Evolutionary conservation across 768 basidiomycete species (phyloP).

Genomic region (Auriscalpium microsporum): DNA sequence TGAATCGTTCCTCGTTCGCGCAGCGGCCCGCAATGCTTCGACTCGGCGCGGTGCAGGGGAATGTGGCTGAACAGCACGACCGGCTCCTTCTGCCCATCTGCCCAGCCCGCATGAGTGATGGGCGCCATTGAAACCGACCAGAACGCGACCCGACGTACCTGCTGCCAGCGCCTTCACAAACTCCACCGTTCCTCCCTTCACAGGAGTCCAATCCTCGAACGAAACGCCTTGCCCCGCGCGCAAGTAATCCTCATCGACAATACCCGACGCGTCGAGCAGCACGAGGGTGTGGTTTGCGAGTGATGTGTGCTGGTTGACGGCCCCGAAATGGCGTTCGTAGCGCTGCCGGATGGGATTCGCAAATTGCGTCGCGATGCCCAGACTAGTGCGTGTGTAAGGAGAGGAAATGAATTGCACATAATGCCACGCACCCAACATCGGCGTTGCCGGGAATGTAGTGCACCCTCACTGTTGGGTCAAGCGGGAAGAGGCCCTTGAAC

Average conservation of each 20-base stretch:
- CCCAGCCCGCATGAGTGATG: not conserved
- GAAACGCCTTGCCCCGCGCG: slow-evolving; percentile 40
- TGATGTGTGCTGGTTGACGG: slow-evolving; percentile 53
- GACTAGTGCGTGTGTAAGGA: not conserved
- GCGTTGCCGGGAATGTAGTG: slow-evolving; percentile 86
- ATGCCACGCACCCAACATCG: slow-evolving; percentile 58
- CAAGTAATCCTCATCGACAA: slow-evolving; percentile 74
- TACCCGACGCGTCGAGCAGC: slow-evolving; percentile 63
- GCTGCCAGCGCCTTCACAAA: slow-evolving; percentile 43
- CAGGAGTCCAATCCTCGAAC: slow-evolving; percentile 50
- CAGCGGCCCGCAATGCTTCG: slow-evolving; percentile 66
- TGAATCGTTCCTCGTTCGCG: slow-evolving; percentile 67
- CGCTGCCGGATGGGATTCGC: slow-evolving; percentile 39
- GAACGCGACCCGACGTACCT: slow-evolving; percentile 16
- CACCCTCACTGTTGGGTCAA: slow-evolving; percentile 35
- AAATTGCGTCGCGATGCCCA: not conserved
- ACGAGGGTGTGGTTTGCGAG: slow-evolving; percentile 66
- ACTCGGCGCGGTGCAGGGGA: slow-evolving; percentile 69
- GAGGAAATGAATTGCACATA: not conserved
- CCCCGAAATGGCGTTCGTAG: slow-evolving; percentile 58
- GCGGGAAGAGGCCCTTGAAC: slow-evolving; percentile 63
- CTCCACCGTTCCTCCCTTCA: slow-evolving; percentile 46
- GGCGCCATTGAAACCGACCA: not conserved
- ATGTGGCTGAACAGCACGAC: slow-evolving; percentile 78
- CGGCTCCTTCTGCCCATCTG: slow-evolving; percentile 28